These are phyloP conservation scores for Apiospora aurea DNA, from an alignment of 2,329 filamentous ascomycete species.

Conservation along the genomic window DNA sequence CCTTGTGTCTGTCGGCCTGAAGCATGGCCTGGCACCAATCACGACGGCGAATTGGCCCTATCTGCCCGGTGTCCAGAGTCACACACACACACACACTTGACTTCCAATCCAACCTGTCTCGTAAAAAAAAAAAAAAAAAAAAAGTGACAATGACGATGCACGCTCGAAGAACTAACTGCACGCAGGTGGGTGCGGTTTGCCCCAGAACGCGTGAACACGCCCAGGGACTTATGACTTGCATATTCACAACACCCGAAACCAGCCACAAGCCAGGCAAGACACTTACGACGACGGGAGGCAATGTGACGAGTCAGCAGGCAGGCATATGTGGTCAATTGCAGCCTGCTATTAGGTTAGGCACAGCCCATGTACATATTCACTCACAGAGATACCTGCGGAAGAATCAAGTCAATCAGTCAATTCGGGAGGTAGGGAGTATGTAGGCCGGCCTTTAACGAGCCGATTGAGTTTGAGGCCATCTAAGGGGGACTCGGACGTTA, in stretches of 20 bases:
- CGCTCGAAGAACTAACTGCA: not conserved
- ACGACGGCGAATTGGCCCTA: slow-evolving; percentile 14
- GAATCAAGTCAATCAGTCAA: not conserved
- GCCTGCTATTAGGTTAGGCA: not conserved
- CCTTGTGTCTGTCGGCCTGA: not conserved
- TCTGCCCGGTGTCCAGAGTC: not conserved
- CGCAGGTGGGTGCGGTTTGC: not conserved
- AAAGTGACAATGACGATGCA: slow-evolving; percentile 3
- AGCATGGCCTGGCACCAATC: slow-evolving; percentile 18
- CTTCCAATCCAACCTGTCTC: not conserved
- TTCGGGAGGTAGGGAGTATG: not conserved
- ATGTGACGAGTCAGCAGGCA: slow-evolving; percentile 10
- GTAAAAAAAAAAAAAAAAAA: slow-evolving; percentile 7
- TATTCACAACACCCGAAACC: slow-evolving; percentile 1
- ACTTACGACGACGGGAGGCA: not conserved
- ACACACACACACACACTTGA: not conserved
- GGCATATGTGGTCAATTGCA: not conserved
- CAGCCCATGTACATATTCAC: not conserved
- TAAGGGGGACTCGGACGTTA: slow-evolving; percentile 12
- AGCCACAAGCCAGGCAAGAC: not conserved
- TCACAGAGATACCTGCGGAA: not conserved
- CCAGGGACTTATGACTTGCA: slow-evolving; percentile 15
- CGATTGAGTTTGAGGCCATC: slow-evolving; percentile 21
- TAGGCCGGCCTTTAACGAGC: not conserved
- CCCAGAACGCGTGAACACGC: not conserved